phyloP scores from a whole-genome alignment of 495 filamentous ascomycete species.

The Aspergillus bridgeri region DNA sequence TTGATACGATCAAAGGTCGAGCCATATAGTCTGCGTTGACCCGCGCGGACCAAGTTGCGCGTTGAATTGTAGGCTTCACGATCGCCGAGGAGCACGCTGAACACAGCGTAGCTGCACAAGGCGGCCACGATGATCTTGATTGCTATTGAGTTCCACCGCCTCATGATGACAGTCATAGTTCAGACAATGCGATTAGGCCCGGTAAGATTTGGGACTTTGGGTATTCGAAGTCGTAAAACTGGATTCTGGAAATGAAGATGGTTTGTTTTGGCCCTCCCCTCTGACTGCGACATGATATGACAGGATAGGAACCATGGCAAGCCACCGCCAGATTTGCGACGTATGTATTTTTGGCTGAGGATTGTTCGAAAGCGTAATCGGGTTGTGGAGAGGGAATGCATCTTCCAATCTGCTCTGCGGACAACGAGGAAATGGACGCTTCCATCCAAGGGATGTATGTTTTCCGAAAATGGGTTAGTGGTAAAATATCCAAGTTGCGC shows the following conservation, averaged over 20 bases:
- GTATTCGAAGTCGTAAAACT: neutral
- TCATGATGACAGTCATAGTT: slow-evolving; percentile 7
- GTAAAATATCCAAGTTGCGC: neutral
- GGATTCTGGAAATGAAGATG: neutral
- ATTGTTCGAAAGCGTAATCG: neutral
- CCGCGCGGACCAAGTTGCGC: slow-evolving; percentile 10
- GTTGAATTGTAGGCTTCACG: slow-evolving; percentile 16
- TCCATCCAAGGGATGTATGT: neutral
- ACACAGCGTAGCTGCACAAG: slow-evolving; percentile 9
- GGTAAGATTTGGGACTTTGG: neutral
- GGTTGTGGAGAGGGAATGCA: neutral
- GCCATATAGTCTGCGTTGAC: slow-evolving; percentile 11
- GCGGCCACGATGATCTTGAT: slow-evolving; percentile 10
- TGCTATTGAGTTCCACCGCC: slow-evolving; percentile 11
- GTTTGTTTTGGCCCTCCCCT: neutral
- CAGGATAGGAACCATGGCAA: neutral
- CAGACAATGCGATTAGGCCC: neutral
- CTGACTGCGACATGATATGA: neutral
- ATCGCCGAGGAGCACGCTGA: slow-evolving; percentile 10
- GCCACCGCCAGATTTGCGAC: neutral
- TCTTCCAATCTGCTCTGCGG: neutral
- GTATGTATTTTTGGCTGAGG: neutral
- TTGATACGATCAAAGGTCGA: slow-evolving; percentile 20
- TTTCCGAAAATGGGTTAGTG: neutral
- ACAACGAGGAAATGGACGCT: neutral